These are phyloP conservation scores for Calonectria pseudoturangicola DNA, from an alignment of 2,329 filamentous ascomycete genomes.

Conservation along the genomic window DNA sequence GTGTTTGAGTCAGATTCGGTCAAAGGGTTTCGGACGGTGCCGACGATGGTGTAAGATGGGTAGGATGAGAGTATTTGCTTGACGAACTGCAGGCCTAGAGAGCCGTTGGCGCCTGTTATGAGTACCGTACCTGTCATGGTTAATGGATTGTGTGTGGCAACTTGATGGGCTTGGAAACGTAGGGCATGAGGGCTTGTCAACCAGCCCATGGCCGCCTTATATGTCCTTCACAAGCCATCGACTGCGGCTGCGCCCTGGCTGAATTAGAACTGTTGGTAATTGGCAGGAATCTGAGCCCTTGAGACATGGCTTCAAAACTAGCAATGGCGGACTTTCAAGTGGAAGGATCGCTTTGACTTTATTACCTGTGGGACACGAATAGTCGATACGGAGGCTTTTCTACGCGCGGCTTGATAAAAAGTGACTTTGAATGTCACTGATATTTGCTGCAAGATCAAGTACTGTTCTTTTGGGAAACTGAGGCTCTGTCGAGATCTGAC, in stretches of 20 bases:
- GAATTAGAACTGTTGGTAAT: neutral
- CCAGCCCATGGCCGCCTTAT: neutral
- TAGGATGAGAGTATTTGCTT: conserved; percentile 38
- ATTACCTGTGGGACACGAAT: too few relatives aligned
- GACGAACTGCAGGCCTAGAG: conserved; percentile 47
- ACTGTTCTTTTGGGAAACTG: too few relatives aligned
- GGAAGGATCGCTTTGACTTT: neutral
- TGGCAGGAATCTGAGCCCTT: neutral
- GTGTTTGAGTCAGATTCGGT: conserved; percentile 55
- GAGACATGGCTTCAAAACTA: neutral
- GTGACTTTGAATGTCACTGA: too few relatives aligned
- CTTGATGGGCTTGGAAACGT: neutral
- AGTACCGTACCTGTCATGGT: conserved; percentile 59
- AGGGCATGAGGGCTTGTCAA: neutral
- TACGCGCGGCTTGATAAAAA: too few relatives aligned
- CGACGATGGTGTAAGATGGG: conserved; percentile 53
- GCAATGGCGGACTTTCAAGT: neutral
- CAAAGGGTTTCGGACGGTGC: conserved; percentile 59
- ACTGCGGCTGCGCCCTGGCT: neutral
- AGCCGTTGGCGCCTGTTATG: conserved; percentile 63
- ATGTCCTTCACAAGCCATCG: neutral
- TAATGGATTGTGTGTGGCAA: too few relatives aligned
- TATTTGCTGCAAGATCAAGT: too few relatives aligned
- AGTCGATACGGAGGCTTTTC: too few relatives aligned
- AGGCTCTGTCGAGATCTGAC: too few relatives aligned